Evolutionary conservation across 2,329 filamentous ascomycete genomes (phyloP).

Genomic region (Elsinoe perseae): DNA sequence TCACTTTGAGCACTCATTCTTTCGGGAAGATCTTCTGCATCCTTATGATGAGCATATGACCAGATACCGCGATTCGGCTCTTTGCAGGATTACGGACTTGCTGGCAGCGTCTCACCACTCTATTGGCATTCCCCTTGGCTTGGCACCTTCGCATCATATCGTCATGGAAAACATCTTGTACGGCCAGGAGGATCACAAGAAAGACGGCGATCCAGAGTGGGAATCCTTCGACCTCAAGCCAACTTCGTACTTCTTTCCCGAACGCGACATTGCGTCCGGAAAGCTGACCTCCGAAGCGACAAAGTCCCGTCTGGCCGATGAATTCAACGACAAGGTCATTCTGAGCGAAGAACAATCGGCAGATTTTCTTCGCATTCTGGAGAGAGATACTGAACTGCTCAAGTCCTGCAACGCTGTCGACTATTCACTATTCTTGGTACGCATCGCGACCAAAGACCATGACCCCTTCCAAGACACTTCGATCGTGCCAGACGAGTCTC

Average conservation of each 20-base stretch:
- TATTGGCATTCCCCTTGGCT: conserved; percentile 52
- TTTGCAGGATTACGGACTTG: conserved; percentile 66
- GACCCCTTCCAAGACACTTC: conserved; percentile 26
- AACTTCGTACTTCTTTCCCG: conserved; percentile 66
- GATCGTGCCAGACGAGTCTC: conserved; percentile 28
- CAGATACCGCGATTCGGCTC: conserved; percentile 50
- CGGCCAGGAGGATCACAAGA: conserved; percentile 44
- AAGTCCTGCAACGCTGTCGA: conserved; percentile 59
- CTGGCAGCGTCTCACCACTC: conserved; percentile 49
- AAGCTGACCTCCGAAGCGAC: conserved; percentile 56
- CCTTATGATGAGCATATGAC: conserved; percentile 60
- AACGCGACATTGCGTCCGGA: conserved; percentile 61
- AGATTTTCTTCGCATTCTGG: conserved; percentile 48
- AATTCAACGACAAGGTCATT: conserved; percentile 58
- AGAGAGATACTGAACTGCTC: conserved; percentile 57
- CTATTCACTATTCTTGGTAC: conserved; percentile 66
- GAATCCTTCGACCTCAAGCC: conserved; percentile 70
- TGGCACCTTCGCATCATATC: conserved; percentile 63
- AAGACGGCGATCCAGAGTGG: conserved; percentile 43
- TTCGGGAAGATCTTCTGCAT: conserved; percentile 56
- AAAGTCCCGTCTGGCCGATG: conserved; percentile 57
- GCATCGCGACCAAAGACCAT: conserved; percentile 36
- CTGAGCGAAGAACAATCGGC: conserved; percentile 50
- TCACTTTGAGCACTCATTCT: conserved; percentile 63
- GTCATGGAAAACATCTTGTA: conserved; percentile 70